These are phyloP conservation scores for Pyracantha coccinea DNA, from an alignment of 331 rosid genomes.

Conservation along the genomic window DNA sequence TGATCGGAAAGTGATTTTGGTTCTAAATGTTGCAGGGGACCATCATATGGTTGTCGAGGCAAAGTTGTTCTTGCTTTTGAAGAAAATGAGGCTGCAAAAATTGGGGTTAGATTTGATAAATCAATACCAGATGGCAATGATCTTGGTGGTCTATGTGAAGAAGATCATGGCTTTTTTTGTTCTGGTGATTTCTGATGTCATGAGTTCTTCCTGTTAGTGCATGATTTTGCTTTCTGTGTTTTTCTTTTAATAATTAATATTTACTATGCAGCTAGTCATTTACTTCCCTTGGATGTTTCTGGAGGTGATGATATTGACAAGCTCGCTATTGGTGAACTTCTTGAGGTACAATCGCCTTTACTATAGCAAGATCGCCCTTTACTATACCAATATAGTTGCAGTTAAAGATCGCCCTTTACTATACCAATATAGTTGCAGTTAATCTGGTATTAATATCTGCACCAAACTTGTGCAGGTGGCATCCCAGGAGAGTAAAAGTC, in stretches of 20 bases:
- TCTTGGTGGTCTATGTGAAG: constrained; percentile 91
- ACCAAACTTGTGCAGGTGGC: constrained; percentile 40
- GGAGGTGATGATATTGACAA: constrained; percentile 80
- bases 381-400: constrained; percentile 10
- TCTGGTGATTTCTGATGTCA: constrained; percentile 46
- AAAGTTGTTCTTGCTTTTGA: constrained; percentile 87
- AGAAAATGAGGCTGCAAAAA: constrained; percentile 72
- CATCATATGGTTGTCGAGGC: constrained; percentile 75
- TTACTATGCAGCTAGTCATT: constrained; percentile 56
- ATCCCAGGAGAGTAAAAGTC: constrained; percentile 51
- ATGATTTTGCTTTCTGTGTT: not conserved
- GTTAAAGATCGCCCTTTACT: not conserved
- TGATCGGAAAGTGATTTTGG: not conserved
- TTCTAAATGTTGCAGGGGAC: constrained; percentile 58
- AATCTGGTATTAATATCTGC: constrained; percentile 14
- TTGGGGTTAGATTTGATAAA: constrained; percentile 95
- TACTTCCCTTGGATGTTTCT: constrained; percentile 58
- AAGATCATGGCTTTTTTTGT: constrained; percentile 88
- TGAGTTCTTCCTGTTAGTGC: not conserved
- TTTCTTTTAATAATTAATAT: constrained; percentile 9
- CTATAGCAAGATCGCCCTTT: not conserved
- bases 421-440: constrained; percentile 10
- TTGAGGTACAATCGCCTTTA: constrained; percentile 50
- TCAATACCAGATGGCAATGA: constrained; percentile 89
- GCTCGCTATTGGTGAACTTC: constrained; percentile 68